Conservation (phyloP, 495 filamentous ascomycete genomes). For the Trichocladium uniseriatum region DNA sequence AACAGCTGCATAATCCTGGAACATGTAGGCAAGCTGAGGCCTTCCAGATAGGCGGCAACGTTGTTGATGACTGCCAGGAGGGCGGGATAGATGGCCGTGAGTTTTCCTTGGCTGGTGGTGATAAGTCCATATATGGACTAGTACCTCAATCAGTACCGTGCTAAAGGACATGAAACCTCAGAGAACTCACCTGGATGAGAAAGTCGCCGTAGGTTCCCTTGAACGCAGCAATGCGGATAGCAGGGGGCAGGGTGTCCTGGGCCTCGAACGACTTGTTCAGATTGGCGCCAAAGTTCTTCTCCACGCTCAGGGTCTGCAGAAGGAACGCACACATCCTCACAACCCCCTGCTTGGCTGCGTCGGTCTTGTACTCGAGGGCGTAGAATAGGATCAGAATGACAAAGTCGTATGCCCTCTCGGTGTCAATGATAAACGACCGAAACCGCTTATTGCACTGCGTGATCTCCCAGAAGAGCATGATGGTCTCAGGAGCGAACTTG, state of each 20-base stretch:
- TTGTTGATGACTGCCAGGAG: constrained; percentile 91
- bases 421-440: constrained; percentile 93
- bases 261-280: constrained; percentile 83
- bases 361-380: constrained; percentile 74
- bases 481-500: constrained; percentile 90
- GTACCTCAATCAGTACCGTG: constrained; percentile 22
- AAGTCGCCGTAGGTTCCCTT: constrained; percentile 90
- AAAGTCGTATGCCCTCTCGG: constrained; percentile 87
- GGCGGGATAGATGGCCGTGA: constrained; percentile 88
- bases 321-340: constrained; percentile 97
- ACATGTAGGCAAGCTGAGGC: constrained; percentile 62
- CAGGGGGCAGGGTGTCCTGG: constrained; percentile 76
- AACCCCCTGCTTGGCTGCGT: constrained; percentile 81
- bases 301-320: constrained; percentile 88
- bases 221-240: constrained; percentile 74
- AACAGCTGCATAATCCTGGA: constrained; percentile 83
- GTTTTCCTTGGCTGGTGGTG: constrained; percentile 80
- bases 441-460: constrained; percentile 98
- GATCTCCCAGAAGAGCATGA: constrained; percentile 96
- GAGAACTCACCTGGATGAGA: constrained; percentile 67
- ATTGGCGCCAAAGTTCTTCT: constrained; percentile 81
- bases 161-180: background rate
- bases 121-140: constrained; percentile 91
- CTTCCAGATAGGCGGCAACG: constrained; percentile 71
- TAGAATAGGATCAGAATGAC: constrained; percentile 87